These are phyloP conservation scores for Geoglossum glabrum DNA, from an alignment of 495 filamentous ascomycete genomes.

Conservation along the genomic window DNA sequence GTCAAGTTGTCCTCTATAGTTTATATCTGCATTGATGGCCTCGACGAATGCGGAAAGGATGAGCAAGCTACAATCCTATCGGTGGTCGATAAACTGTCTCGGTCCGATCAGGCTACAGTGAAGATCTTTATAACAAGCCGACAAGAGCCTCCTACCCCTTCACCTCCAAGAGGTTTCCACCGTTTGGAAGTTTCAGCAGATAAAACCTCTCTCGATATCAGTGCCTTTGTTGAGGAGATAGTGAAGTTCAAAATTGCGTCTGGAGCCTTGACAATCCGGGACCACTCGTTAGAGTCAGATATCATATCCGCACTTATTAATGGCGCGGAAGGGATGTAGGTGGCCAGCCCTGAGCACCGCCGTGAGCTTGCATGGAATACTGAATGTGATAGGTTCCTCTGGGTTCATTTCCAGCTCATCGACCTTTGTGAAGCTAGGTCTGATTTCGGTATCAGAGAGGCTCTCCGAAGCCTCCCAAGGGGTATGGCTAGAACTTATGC, in stretches of 20 bases:
- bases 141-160: neutral
- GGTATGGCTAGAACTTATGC: slow-evolving; percentile 11
- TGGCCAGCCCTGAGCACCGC: neutral
- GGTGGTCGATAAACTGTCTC: neutral
- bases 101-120: neutral
- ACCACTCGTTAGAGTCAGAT: slow-evolving; percentile 1
- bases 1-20: neutral
- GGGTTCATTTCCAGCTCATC: slow-evolving; percentile 15
- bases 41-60: slow-evolving; percentile 12
- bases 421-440: slow-evolving; percentile 14
- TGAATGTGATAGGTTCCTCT: slow-evolving; percentile 12
- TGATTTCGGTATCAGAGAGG: slow-evolving; percentile 7
- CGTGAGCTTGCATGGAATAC: no score
- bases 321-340: slow-evolving; percentile 13
- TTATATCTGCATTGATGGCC: slow-evolving; percentile 10
- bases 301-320: slow-evolving; percentile 8
- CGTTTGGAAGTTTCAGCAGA: no score
- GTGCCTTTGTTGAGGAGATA: slow-evolving; percentile 5
- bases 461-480: slow-evolving; percentile 9
- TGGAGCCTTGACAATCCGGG: slow-evolving; percentile 7
- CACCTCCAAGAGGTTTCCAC: no score
- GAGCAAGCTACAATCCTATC: neutral
- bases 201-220: slow-evolving; percentile 6
- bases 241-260: slow-evolving; percentile 5
- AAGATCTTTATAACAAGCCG: slow-evolving; percentile 10